Base-by-base conservation (phyloP, 768 basidiomycete genomes). In the Termitomyces sp. region DNA sequence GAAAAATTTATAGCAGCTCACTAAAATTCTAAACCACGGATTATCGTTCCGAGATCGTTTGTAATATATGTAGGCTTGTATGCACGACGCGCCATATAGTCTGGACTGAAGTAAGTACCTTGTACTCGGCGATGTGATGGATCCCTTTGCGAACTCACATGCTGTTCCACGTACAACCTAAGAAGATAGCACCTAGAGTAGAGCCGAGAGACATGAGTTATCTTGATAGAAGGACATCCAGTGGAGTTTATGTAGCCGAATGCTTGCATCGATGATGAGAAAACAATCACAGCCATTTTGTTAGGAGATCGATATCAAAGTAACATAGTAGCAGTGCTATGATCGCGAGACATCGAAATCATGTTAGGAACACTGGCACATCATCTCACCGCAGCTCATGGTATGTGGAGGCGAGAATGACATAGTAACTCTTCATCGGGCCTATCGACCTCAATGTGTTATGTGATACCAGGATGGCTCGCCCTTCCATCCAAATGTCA, bases 11-110 rank as follows among this genome's bases (percentile, higher is more conserved):
- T 36, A 5, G 3, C 3, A 18, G 34, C 27, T 50, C 47, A 57
- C 56, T 9, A 57, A 39, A n/a, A 24, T 41, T 42, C 48, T 39
- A 18, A 57, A 57, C 27, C 56, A 50, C 6, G 16, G 16, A 37
- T n/a, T 7, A 39, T 57, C 56, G 18, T 39, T 30, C 1, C 27
- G 49, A 18, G 57, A 51, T 58, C 57, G 48, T 30, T 58, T 58
- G 49, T 58, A 52, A 34, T 58, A 58, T 50, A 58, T 4, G 8
- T 45, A 58, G 3, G 49, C 24, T 45, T 58, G 57, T n/a, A 58
- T 15, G 41, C 57, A 58, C 13, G 57, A 45, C 8, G 34, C 34
- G 27, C 50, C 57, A 54, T 61, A 42, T 15, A 54, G 18, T 37
- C 44, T 47, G 34, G 1, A 5, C 24, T 11, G 34, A 5, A 41